Conservation (phyloP, 2,329 filamentous ascomycete species). For the Arachnopeziza araneosa region DNA sequence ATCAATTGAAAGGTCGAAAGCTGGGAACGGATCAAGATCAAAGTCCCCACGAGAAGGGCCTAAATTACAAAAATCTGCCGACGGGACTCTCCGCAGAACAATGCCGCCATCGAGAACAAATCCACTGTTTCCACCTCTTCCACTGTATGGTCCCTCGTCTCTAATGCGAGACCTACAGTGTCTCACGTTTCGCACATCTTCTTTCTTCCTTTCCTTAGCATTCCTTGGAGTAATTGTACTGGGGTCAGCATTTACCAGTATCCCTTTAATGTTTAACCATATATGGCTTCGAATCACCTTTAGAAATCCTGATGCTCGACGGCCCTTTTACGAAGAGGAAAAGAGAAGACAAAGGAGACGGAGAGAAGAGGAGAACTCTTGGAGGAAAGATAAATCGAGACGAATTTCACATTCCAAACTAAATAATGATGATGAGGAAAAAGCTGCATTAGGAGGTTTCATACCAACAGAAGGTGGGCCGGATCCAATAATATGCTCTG, state of each 20-base stretch:
- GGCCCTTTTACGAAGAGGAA: constrained; percentile 74
- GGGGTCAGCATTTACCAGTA: constrained; percentile 64
- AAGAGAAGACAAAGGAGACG: constrained; percentile 50
- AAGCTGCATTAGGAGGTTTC: constrained; percentile 43
- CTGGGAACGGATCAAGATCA: not conserved
- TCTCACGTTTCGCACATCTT: constrained; percentile 57
- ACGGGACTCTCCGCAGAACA: constrained; percentile 40
- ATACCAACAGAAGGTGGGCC: constrained; percentile 72
- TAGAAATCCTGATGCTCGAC: constrained; percentile 50
- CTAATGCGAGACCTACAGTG: constrained; percentile 60
- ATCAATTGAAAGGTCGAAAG: constrained; percentile 22
- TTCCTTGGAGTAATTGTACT: constrained; percentile 74
- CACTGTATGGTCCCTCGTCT: constrained; percentile 73
- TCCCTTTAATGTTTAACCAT: constrained; percentile 46
- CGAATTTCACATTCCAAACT: constrained; percentile 29
- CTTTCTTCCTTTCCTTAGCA: constrained; percentile 69
- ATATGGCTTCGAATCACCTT: constrained; percentile 50
- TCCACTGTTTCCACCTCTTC: constrained; percentile 78
- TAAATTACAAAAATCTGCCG: constrained; percentile 39
- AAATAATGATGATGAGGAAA: constrained; percentile 37
- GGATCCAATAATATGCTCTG: constrained; percentile 73
- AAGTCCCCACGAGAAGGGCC: constrained; percentile 15
- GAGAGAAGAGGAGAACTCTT: constrained; percentile 53
- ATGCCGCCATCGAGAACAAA: constrained; percentile 66
- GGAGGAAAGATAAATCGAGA: constrained; percentile 45